Base-by-base conservation (phyloP, 176 grass and related monocot species). In the Bromus sterilis region DNA sequence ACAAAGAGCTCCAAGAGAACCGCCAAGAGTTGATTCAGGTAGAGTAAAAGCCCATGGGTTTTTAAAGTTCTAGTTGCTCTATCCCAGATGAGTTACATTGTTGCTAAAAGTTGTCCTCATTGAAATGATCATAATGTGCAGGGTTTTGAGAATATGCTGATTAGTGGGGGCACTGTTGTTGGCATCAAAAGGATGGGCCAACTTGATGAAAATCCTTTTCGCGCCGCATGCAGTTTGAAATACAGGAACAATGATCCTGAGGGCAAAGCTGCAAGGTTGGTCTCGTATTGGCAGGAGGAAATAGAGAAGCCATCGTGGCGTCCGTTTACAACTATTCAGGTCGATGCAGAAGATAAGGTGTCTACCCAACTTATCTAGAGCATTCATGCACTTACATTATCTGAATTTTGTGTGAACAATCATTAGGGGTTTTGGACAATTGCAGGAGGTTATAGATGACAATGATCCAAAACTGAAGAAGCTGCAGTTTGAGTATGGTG, bases 231-330 rank as follows among this genome's bases (percentile, higher is more conserved):
- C 78, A 82, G 49, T 36, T 15, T 61, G 12, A 82, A 82, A 41
- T 34, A 80, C 56, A 80, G 30, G 23, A 23, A 78, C 53, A 79
- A 88, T 15, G 75, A 90, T 43, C 82, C 82, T 55, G 75, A 76
- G 29, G 71, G 58, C 21, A 84, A 86, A 81, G 86, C 83, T 70
- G 82, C 56, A 78, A 85, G 70, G 3, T 49, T 91, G 68, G 82
- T 87, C 29, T 81, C 48, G 40, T 84, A 55, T 63, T 94, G 86
- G 89, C 77, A 94, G 74, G 71, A 77, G 26, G 82, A 91, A 77
- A 76, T 84, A 24, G 77, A 86, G 56, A 84, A 86, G 23, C 41
- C 75, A 60, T 71, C 65, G 2, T 88, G 89, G 88, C 77, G 69
- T 81, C 88, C 91, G 0, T 94, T 83, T 67, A 81, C 36, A 9